Evolutionary conservation across 345 rosid species (phyloP).

Genomic region (Laguncularia racemosa): DNA sequence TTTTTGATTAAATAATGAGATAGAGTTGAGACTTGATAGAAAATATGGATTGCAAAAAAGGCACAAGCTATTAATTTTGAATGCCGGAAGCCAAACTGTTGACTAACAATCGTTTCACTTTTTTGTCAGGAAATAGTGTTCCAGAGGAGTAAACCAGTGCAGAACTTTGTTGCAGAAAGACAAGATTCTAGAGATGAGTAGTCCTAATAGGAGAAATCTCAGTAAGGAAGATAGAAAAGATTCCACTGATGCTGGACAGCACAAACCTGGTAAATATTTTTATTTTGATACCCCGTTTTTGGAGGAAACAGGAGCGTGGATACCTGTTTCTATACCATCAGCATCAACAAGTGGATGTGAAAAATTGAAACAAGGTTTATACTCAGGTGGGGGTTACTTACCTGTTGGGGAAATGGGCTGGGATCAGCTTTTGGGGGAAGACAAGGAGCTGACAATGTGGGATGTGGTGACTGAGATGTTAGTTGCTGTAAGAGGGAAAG

Average conservation of each 20-base stretch:
- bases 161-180: no score
- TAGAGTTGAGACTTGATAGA: no score
- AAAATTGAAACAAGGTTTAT: constrained; percentile 17
- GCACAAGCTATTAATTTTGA: no score
- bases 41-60: no score
- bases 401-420: constrained; percentile 17
- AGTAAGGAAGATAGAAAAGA: no score
- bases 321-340: constrained; percentile 23
- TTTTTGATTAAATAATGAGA: no score
- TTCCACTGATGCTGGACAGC: not conserved
- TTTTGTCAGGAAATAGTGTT: no score
- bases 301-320: constrained; percentile 25
- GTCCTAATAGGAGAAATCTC: no score
- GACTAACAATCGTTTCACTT: no score
- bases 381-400: constrained; percentile 17
- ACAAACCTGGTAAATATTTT: constrained; percentile 13
- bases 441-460: constrained; percentile 26
- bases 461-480: constrained; percentile 25
- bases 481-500: constrained; percentile 19
- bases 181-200: no score
- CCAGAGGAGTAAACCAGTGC: no score
- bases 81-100: no score
- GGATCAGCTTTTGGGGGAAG: constrained; percentile 13
- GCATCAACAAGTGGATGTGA: constrained; percentile 14
- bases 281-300: constrained; percentile 22